A percentile compares a stretch with the other conserved stretches of the same genome.
Evolutionary conservation across 768 basidiomycete species (phyloP).

Genomic region (Gymnopilus junonius): DNA sequence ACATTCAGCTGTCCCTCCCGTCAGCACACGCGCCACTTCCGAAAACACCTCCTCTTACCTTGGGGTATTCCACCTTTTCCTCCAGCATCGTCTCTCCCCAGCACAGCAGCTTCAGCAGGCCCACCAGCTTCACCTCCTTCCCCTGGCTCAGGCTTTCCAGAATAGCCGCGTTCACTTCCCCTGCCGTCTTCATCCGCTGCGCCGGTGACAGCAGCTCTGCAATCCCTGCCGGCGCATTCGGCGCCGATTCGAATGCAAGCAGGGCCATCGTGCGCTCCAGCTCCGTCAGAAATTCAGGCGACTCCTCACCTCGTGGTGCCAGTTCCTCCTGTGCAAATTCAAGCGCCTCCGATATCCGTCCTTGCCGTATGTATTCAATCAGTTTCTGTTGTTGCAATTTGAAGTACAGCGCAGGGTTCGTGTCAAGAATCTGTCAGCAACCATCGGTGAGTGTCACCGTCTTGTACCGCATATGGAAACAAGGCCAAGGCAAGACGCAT

Average conservation of each 20-base stretch:
- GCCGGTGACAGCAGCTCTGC: conserved; percentile 81
- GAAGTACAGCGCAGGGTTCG: conserved; percentile 92
- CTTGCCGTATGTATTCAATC: conserved; percentile 91
- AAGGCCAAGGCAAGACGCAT: conserved; percentile 17
- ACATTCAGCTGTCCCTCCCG: conserved; percentile 32
- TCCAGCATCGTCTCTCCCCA: conserved; percentile 88
- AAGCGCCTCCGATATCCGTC: conserved; percentile 78
- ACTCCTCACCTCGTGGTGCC: conserved; percentile 94
- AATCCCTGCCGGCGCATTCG: conserved; percentile 66
- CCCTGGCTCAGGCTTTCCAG: conserved; percentile 91
- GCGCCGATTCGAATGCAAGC: conserved; percentile 76
- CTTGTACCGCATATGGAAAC: conserved; percentile 11
- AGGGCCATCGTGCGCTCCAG: conserved; percentile 95
- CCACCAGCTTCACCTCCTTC: conserved; percentile 87
- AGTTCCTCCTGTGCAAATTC: conserved; percentile 93
- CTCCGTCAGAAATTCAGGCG: conserved; percentile 90
- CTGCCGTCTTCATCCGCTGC: conserved; percentile 93
- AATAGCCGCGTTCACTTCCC: conserved; percentile 95
- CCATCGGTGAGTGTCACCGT: conserved; percentile 24
- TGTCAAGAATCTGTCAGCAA: conserved; percentile 85
- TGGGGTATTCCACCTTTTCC: conserved; percentile 81
- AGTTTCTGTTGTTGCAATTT: conserved; percentile 94
- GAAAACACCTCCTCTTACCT: conserved; percentile 48
- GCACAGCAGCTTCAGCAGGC: conserved; percentile 78
- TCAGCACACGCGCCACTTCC: conserved; percentile 15